These are phyloP conservation scores for Bifiguratus adelaidae DNA, from an alignment of 192 early-diverging fungal genomes.

Conservation along the genomic window DNA sequence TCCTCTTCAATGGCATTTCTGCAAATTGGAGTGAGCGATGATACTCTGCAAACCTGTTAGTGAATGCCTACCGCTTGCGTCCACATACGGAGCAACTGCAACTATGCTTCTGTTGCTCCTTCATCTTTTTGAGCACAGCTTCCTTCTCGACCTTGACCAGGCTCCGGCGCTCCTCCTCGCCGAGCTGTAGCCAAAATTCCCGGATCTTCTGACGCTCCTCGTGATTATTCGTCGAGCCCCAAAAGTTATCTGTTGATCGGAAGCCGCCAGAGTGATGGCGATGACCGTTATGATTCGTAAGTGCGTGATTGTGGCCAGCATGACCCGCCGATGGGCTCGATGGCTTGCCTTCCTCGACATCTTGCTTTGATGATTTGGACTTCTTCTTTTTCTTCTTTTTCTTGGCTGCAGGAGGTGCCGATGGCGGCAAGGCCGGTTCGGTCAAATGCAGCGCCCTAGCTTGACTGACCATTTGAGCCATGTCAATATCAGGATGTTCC, in stretches of 20 bases:
- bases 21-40: not conserved
- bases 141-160: slow-evolving; percentile 83
- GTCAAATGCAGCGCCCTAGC: too few species aligned
- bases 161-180: slow-evolving; percentile 65
- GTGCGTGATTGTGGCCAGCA: slow-evolving; percentile 1
- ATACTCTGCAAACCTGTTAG: not conserved
- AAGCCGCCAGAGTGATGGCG: slow-evolving; percentile 11
- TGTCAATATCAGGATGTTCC: slow-evolving; percentile 19
- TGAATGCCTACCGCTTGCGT: slow-evolving; percentile 52
- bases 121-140: slow-evolving; percentile 79
- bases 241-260: slow-evolving; percentile 23
- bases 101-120: slow-evolving; percentile 77
- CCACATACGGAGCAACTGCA: slow-evolving; percentile 81
- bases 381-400: slow-evolving; percentile 46
- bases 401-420: slow-evolving; percentile 13
- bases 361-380: slow-evolving; percentile 4
- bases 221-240: slow-evolving; percentile 58
- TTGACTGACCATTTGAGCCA: too few species aligned
- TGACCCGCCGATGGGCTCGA: not conserved
- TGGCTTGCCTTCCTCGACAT: not conserved
- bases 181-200: slow-evolving; percentile 76
- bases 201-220: slow-evolving; percentile 72
- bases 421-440: slow-evolving; percentile 3
- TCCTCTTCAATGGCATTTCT: slow-evolving; percentile 79
- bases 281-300: slow-evolving; percentile 1